Base-by-base conservation (phyloP, 257 asterid genomes). In the Mentha longifolia region DNA sequence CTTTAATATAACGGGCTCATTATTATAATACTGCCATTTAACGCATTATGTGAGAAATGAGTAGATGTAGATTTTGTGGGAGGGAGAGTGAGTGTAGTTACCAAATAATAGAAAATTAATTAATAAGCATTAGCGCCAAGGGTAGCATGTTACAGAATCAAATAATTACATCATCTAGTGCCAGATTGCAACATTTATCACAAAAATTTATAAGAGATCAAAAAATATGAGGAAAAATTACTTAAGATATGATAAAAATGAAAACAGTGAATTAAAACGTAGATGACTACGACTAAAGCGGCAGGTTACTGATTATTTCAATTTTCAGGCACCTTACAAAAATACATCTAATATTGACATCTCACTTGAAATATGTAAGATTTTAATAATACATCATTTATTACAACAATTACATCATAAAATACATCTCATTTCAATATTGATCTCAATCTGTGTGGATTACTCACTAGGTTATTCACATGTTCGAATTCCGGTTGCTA, bases 391-490 rank as follows among this genome's bases (percentile, higher is more conserved):
- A 73, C 22, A 49, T 17, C 52, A 68, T 46, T 61, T 73, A 69
- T 61, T 73, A 69, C 64, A 75, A 65, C 69, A 71, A 42, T 8
- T 60, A 25, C 30, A 67, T 16, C 45, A 68, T 55, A 47, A 30
- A 73, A 78, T 59, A 52, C 78, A 82, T 30, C 61, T 56, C 67
- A 51, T 35, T 52, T 78, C 42, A 31, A 45, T 58, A 57, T 72
- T 50, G 57, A 37, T 28, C 52, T 17, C 33, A 20, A 43, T 37
- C 70, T 7, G 28, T 71, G 28, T 51, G 68, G 55, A 58, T 33
- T 35, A 28, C 42, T 72, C 57, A 62, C 80, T 67, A 77, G 55
- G 49, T 47, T 65, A 81, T 80, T 77, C 79, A 75, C 77, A 74
- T 13, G 6, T 43, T 74, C 60, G 68, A 13, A 55, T 12, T 61